Evolutionary conservation across 2,329 filamentous ascomycete genomes (phyloP), one percentile per base, ranked within the genome.

Genomic region (Penicillium hesseltinei): DNA sequence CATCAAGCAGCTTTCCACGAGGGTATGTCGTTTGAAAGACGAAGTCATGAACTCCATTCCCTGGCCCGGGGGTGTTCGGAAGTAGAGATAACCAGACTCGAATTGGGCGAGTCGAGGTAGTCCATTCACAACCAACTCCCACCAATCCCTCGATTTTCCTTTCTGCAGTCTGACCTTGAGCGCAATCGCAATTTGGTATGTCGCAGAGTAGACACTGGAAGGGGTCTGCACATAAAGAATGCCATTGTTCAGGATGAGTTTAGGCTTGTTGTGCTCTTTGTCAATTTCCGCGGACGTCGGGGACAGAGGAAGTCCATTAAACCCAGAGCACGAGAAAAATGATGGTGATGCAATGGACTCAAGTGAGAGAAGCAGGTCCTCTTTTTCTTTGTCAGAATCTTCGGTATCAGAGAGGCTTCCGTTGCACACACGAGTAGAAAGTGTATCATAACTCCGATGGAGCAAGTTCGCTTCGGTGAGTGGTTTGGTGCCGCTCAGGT

Each of bases 21-120:
- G 48, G 2, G 61, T 65, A 46, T 67, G 61, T 29, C 66, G 60
- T 25, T 63, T 64, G 11, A 72, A 57, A 38, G 65, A 58, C 2
- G 60, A 66, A 10, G 68, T 72, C 21, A 67, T 67, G 31, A 71
- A 65, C 29, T 73, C 71, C 25, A 74, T 56, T 3, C 70, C 70
- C 21, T 63, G 62, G 2, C 58, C 51, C 5, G 59, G 58, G 2
- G 71, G 71, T 17, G 66, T 64, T 10, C 60, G 62, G 46, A 74
- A 71, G 54, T 70, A 62, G 9, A 73, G 56, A 52, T 64, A 65
- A 7, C 70, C 71, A 54, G 59, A 64, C 45, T 68, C 66, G n/a
- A 56, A 55, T 15, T 53, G 42, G 8, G 38, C 52, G n/a, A 71
- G 54, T 38, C 58, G 62, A 29, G 72, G 72, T 27, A 74, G 58